Conservation (phyloP, 441 rosid species). For the Populus hybrid region DNA sequence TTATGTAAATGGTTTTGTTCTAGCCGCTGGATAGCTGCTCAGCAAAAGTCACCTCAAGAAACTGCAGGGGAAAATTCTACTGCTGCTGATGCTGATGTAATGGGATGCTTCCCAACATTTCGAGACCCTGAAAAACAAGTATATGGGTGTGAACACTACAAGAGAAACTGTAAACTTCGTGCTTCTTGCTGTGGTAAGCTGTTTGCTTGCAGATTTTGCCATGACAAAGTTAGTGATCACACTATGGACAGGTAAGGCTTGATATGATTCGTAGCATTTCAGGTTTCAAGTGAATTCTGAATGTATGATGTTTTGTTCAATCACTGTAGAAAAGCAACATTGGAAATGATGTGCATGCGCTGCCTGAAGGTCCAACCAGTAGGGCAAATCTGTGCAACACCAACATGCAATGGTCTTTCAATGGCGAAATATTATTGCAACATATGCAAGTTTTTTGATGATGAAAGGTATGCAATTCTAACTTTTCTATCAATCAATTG, state of each 20-base stretch:
- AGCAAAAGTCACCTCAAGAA: constrained; percentile 52
- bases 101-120: constrained; percentile 60
- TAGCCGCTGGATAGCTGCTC: constrained; percentile 88
- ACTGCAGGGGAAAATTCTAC: constrained; percentile 38
- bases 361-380: constrained; percentile 72
- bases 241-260: constrained; percentile 72
- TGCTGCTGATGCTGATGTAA: constrained; percentile 42
- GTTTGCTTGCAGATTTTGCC: constrained; percentile 79
- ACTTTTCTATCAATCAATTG: neutral
- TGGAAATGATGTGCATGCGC: constrained; percentile 92
- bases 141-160: constrained; percentile 85
- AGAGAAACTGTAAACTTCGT: constrained; percentile 77
- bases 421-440: constrained; percentile 87
- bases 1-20: constrained; percentile 17
- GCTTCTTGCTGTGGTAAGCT: constrained; percentile 84
- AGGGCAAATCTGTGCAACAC: constrained; percentile 60
- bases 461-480: constrained; percentile 63
- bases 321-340: constrained; percentile 67
- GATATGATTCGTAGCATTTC: constrained; percentile 1
- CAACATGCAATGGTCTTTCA: constrained; percentile 50
- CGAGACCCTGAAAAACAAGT: constrained; percentile 55
- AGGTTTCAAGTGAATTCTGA: constrained; percentile 13
- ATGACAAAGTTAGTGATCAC: constrained; percentile 87
- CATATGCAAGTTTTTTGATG: constrained; percentile 84
- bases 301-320: constrained; percentile 14